Evolutionary conservation across 306 rosid genomes (phyloP).

Genomic region (Prunus mongolica): DNA sequence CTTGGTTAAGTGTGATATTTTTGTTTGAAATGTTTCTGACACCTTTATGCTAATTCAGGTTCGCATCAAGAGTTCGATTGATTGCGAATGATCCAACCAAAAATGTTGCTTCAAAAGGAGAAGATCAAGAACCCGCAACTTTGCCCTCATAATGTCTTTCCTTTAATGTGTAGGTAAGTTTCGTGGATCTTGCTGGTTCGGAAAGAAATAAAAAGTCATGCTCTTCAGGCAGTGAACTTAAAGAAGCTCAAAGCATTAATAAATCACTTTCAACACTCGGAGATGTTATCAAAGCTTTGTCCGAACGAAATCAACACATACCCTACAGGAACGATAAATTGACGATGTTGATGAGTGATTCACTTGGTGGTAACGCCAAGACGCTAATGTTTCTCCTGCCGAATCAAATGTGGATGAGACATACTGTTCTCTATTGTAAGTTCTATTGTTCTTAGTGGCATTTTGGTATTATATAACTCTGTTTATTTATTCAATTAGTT

Average conservation of each 20-base stretch:
- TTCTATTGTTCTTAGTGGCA: background rate
- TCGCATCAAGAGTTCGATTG: constrained; percentile 85
- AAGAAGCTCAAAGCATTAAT: constrained; percentile 95
- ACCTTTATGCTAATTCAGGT: constrained; percentile 36
- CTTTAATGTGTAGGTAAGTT: constrained; percentile 52
- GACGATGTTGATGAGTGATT: constrained; percentile 96
- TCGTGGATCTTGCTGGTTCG: constrained; percentile 98
- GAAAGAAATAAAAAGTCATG: constrained; percentile 35
- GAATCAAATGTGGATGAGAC: constrained; percentile 91
- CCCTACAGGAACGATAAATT: constrained; percentile 88
- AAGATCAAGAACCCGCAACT: too few species aligned
- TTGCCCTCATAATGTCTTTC: background rate
- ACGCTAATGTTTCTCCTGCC: constrained; percentile 86
- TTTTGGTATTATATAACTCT: background rate
- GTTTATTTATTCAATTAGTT: background rate
- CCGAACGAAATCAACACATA: constrained; percentile 83
- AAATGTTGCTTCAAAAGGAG: constrained; percentile 67
- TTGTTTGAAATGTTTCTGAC: background rate
- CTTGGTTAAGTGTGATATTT: background rate
- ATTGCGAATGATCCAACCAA: constrained; percentile 90
- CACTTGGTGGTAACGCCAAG: constrained; percentile 92
- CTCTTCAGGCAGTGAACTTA: constrained; percentile 74
- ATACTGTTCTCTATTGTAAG: constrained; percentile 82
- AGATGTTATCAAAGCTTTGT: constrained; percentile 82
- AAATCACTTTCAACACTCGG: constrained; percentile 93